phyloP scores from a whole-genome alignment of 2,329 filamentous ascomycete species.

The Aspergillus pseudotamarii region DNA sequence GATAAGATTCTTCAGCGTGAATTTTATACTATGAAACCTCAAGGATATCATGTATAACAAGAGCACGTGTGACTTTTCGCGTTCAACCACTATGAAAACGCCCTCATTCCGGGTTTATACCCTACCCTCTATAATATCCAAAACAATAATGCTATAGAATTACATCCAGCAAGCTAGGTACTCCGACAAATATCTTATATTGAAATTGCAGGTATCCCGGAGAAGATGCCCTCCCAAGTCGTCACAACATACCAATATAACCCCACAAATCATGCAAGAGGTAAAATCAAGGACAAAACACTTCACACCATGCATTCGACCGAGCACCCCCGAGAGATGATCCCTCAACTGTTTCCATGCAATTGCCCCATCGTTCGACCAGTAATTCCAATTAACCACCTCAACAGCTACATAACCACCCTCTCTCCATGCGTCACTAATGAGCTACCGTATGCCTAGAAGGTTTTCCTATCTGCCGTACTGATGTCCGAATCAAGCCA shows the following conservation, averaged over 20 bases:
- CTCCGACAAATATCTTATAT: not conserved
- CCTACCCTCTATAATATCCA: not conserved
- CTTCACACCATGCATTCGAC: not conserved
- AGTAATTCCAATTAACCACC: too few species aligned
- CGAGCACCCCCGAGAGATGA: not conserved
- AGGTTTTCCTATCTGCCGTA: not conserved
- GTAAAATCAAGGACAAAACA: not conserved
- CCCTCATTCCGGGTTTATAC: not conserved
- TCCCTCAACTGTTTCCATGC: too few species aligned
- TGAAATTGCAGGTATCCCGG: too few species aligned
- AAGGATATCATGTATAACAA: not conserved
- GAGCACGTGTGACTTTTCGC: not conserved
- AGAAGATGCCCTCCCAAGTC: not conserved
- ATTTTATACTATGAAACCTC: not conserved
- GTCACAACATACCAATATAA: not conserved
- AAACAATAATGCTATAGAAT: too few species aligned
- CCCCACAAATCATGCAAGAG: too few species aligned
- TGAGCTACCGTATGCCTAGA: not conserved
- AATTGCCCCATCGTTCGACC: too few species aligned
- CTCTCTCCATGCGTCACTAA: not conserved
- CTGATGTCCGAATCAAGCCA: not conserved
- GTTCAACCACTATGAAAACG: not conserved
- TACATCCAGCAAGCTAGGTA: not conserved
- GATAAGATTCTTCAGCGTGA: not conserved
- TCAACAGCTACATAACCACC: not conserved